Base-by-base conservation (phyloP, 2,329 filamentous ascomycete species). In the Mycosphaerella sp. region DNA sequence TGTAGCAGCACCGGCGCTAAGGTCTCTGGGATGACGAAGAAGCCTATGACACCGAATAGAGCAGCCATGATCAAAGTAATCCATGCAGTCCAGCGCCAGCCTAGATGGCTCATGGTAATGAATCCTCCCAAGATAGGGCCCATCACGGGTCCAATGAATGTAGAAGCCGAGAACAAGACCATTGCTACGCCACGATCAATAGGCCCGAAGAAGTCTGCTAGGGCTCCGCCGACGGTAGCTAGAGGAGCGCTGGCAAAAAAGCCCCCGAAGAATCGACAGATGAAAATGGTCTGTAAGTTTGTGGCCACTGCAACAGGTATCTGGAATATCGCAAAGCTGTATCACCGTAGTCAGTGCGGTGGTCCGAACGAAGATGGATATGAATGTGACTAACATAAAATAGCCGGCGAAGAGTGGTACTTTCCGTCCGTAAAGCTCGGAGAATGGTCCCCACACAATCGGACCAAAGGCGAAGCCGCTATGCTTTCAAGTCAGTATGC, bases 391-490 rank as follows among this genome's bases (percentile, higher is more conserved):
- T 29, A 4, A 29, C 26, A 74, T 54, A 23, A 69, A 62, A 62
- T 66, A 11, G 9, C 58, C 58, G 12, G 51, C 32, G 48, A 62
- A 60, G 1, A 62, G 51, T 2, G 78, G 78, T 4, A 66, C 53
- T 54, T 71, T 74, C 11, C 80, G 73, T 1, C 80, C 79, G 56
- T 75, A 80, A 0, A 80, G 69, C 65, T 86, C 83, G 9, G 77
- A 80, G 21, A 59, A 49, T 4, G 60, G 60, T 4, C 60, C 60
- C 50, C 51, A 57, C 14, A 54, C 50, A 11, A 55, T 55, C 6
- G 59, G 59, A 10, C 61, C 62, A 43, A 59, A 58, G 6, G 61
- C 58, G 32, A 62, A 64, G 2, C 45, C 45, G 17, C 59, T 50
- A 29, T n/a, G 17, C 14, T 29, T 10, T 2, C 8, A 7, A 1